Evolutionary conservation across 306 rosid genomes (phyloP), one percentile per base, ranked within the genome.

Genomic region (Urtica urens): DNA sequence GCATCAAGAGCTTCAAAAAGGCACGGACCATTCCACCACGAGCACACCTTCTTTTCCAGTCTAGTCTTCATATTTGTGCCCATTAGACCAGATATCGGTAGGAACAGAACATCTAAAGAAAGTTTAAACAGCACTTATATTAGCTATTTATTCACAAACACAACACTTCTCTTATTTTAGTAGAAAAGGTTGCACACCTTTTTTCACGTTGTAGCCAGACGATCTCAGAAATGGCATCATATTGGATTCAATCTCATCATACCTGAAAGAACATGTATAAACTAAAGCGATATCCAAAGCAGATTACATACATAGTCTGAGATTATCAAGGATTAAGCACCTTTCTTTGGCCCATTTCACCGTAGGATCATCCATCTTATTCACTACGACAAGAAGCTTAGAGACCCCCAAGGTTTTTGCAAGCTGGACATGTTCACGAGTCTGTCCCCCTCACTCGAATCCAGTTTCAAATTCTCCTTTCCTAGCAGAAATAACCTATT

Each of bases 381-480:
- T 92, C 27, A 92, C 86, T 38, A 85, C 99, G 58, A 92, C 86
- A 42, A 92, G 66, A 45, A 92, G 70, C 71, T 92, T 92, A 38
- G 96, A 31, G 63, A 92, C 96, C 49, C 99, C 99, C 64, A 92
- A 52, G 0, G 99, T 92, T 76, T 92, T 92, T 17, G 99, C 96
- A 62, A 92, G 93, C 58, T 81, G 93, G 58, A 92, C 99, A 30
- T 92, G 99, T 46, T 92, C 99, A 63, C 99, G 96, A 42, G 99
- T 92, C 69, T 92, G 99, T 23, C 99, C 99, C 67, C 99, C 99
- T 60, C 79, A 80, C 86, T 92, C 99, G 54, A 79, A 92, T 48
- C 99, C 99, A 43, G 99, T 92, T 70, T 92, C 99, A 60, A 92
- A 92, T 67, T 92, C 99, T 39, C 99, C 99, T 71, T 86, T 92